Base-by-base conservation (phyloP, 148 eudicot species). In the Mesembryanthemum crystallinum region DNA sequence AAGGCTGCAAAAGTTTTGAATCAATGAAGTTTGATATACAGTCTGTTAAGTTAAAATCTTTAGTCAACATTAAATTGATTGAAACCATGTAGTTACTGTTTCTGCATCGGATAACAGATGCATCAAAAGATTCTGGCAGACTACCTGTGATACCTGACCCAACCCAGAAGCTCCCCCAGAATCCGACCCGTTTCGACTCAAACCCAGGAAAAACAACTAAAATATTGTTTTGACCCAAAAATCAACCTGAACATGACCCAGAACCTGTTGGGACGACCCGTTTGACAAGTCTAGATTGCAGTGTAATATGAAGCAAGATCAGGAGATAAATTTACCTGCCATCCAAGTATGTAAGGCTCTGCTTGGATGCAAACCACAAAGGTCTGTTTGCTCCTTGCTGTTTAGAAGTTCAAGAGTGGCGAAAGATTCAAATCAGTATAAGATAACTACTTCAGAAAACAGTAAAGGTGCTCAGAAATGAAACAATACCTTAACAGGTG, bases 331-430 rank as follows among this genome's bases (percentile, higher is more conserved):
- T 11, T 47, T 69, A 69, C 72, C 72, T 72, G 60, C 33, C 73
- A 81, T 95, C 99, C 87, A 95, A 84, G 89, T 95, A 95, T 27
- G 99, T 82, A 58, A 95, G 94, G 78, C 97, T 90, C 78, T 95
- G 99, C 81, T 91, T 89, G 64, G 98, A 95, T 73, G 99, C 99
- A 85, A 95, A 92, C 99, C 99, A 95, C 78, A 95, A 85, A 0
- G 65, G 98, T 77, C 99, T 90, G 87, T 92, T 78, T 78, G 87
- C 95, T 62, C 92, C 90, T 92, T 91, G 98, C 99, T 95, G 88
- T 28, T 12, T n/a, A 57, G n/a, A 79, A 10, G 47, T 18, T 21
- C 37, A 6, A 6, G 27, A 11, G 24, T 29, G 58, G 0, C 43
- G 2, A 45, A 45, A 7, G 14, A 45, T 45, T 43, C 14, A 45